Evolutionary conservation across 2,329 filamentous ascomycete genomes (phyloP).

Genomic region (Colletotrichum somersetense): DNA sequence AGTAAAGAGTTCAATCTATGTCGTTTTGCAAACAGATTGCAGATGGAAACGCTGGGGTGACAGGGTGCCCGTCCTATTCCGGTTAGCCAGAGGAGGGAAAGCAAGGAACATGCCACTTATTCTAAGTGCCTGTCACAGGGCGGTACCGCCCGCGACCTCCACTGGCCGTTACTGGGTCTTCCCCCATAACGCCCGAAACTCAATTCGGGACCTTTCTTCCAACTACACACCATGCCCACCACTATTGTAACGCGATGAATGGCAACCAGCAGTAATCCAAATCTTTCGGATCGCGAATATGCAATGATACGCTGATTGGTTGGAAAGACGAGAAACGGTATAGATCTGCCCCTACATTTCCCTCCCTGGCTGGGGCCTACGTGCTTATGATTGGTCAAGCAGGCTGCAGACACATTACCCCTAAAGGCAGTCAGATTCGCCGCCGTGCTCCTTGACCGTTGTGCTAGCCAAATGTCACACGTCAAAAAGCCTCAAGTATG

Average conservation of each 20-base stretch:
- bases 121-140: not conserved
- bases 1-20: too few species aligned
- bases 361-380: constrained; percentile 7
- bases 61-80: not conserved
- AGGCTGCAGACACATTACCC: constrained; percentile 9
- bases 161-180: not conserved
- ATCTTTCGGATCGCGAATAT: not conserved
- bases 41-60: not conserved
- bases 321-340: not conserved
- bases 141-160: constrained; percentile 28
- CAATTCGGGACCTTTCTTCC: constrained; percentile 30
- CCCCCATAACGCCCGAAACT: constrained; percentile 18
- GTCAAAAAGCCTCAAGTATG: not conserved
- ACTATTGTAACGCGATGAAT: not conserved
- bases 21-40: not conserved
- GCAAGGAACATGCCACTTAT: not conserved
- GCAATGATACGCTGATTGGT: not conserved
- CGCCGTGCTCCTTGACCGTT: constrained; percentile 5
- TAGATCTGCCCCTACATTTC: not conserved
- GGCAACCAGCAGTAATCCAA: not conserved
- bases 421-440: not conserved
- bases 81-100: not conserved
- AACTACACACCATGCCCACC: constrained; percentile 27
- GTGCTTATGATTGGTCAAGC: not conserved
- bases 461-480: not conserved